A percentile compares a stretch with the other conserved stretches of the same genome.
These are phyloP conservation scores for Hypoxylon sp. DNA, from an alignment of 2,329 filamentous ascomycete genomes.

Conservation along the genomic window DNA sequence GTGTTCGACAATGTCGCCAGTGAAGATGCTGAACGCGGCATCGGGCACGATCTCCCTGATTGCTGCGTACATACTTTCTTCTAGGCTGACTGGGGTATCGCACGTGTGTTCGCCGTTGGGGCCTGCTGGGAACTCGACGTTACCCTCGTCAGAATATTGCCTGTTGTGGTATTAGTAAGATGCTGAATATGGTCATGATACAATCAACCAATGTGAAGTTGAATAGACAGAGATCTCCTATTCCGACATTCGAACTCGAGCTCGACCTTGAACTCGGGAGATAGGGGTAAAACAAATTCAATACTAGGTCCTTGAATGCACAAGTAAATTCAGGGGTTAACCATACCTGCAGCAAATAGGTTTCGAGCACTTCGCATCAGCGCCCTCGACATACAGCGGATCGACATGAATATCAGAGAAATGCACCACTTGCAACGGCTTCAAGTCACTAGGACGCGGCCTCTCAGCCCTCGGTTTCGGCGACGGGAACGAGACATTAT, in stretches of 20 bases:
- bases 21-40: slow-evolving; percentile 70
- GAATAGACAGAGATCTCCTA: neutral
- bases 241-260: neutral
- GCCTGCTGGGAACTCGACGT: slow-evolving; percentile 65
- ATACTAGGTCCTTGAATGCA: neutral
- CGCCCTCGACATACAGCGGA: slow-evolving; percentile 66
- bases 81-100: slow-evolving; percentile 65
- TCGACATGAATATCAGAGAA: slow-evolving; percentile 74
- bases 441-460: slow-evolving; percentile 60
- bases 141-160: slow-evolving; percentile 62
- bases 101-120: slow-evolving; percentile 68
- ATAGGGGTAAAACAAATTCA: neutral
- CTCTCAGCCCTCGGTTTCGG: slow-evolving; percentile 57
- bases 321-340: slow-evolving; percentile 5
- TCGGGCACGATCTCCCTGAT: slow-evolving; percentile 64
- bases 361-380: slow-evolving; percentile 69
- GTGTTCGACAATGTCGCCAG: slow-evolving; percentile 71
- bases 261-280: neutral
- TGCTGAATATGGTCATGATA: neutral
- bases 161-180: slow-evolving; percentile 47
- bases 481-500: slow-evolving; percentile 62
- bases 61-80: slow-evolving; percentile 68
- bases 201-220: neutral
- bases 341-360: slow-evolving; percentile 70
- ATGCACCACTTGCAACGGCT: slow-evolving; percentile 69